A percentile compares a stretch with the other conserved stretches of the same genome.
Evolutionary conservation across 768 basidiomycete species (phyloP).

Genomic region (Leucocoprinus sp.): DNA sequence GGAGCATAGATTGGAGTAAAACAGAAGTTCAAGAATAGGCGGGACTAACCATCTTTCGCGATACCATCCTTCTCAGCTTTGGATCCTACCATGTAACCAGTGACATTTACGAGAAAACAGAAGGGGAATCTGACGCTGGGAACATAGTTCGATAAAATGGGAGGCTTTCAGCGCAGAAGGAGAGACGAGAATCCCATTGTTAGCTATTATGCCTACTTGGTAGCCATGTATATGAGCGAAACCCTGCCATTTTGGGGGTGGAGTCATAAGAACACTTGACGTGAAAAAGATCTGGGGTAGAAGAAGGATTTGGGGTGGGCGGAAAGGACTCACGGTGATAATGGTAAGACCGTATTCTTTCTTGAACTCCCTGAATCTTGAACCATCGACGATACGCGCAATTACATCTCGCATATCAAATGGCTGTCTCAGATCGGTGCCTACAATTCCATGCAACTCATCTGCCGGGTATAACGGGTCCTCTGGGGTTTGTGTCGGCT

Average conservation of each 20-base stretch:
- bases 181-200: conserved; percentile 93
- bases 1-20: too few relatives aligned
- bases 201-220: conserved; percentile 86
- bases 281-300: not conserved
- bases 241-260: conserved; percentile 37
- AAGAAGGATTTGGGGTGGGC: not conserved
- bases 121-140: conserved; percentile 81
- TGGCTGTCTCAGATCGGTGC: conserved; percentile 77
- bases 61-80: conserved; percentile 93
- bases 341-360: conserved; percentile 90
- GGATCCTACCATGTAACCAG: conserved; percentile 95
- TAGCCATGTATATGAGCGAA: conserved; percentile 86
- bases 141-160: conserved; percentile 92
- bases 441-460: conserved; percentile 88
- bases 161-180: conserved; percentile 91
- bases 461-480: conserved; percentile 70
- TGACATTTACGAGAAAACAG: conserved; percentile 93
- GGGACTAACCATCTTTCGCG: conserved; percentile 71
- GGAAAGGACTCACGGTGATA: conserved; percentile 53
- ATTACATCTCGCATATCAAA: conserved; percentile 96
- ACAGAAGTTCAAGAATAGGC: not conserved
- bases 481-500: conserved; percentile 58
- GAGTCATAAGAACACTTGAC: not conserved
- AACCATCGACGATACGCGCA: conserved; percentile 85
- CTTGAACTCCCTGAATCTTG: conserved; percentile 91